Evolutionary conservation across 2,329 filamentous ascomycete species (phyloP).

Genomic region (Pseudocercospora ulei): DNA sequence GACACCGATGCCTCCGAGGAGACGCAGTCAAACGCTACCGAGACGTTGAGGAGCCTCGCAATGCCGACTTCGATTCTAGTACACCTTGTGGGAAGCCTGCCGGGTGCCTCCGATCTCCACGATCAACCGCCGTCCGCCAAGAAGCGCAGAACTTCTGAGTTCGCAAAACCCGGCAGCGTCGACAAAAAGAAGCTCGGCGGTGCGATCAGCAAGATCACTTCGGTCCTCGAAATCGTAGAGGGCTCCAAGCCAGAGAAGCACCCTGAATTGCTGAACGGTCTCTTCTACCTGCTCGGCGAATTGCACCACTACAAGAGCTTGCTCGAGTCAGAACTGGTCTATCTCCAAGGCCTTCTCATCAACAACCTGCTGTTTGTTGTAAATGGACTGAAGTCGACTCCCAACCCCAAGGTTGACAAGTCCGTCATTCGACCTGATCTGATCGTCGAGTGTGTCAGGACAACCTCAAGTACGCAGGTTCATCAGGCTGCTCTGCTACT

Average conservation of each 20-base stretch:
- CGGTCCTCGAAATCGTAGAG: conserved; percentile 82
- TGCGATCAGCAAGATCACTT: conserved; percentile 65
- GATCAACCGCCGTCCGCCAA: conserved; percentile 66
- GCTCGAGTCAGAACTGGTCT: conserved; percentile 76
- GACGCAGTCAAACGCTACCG: conserved; percentile 52
- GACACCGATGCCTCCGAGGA: conserved; percentile 32
- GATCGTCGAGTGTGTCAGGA: conserved; percentile 87
- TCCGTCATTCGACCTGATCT: conserved; percentile 77
- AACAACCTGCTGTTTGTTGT: conserved; percentile 76
- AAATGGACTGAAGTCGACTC: conserved; percentile 54
- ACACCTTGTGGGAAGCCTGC: conserved; percentile 63
- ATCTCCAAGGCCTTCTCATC: conserved; percentile 76
- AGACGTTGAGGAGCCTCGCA: conserved; percentile 62
- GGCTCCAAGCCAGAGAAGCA: conserved; percentile 65
- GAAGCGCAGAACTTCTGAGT: conserved; percentile 63
- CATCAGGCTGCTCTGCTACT: conserved; percentile 85
- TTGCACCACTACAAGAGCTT: conserved; percentile 75
- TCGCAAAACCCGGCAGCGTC: conserved; percentile 52
- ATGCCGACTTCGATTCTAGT: conserved; percentile 63
- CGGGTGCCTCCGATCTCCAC: conserved; percentile 61
- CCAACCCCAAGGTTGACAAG: conserved; percentile 52
- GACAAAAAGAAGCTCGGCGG: conserved; percentile 56
- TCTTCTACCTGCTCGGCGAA: conserved; percentile 79
- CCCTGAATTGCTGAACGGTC: conserved; percentile 61
- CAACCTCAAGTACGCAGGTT: conserved; percentile 81